phyloP scores from a whole-genome alignment of 2,329 filamentous ascomycete species.

The Phaeophleospora eucalypticola region DNA sequence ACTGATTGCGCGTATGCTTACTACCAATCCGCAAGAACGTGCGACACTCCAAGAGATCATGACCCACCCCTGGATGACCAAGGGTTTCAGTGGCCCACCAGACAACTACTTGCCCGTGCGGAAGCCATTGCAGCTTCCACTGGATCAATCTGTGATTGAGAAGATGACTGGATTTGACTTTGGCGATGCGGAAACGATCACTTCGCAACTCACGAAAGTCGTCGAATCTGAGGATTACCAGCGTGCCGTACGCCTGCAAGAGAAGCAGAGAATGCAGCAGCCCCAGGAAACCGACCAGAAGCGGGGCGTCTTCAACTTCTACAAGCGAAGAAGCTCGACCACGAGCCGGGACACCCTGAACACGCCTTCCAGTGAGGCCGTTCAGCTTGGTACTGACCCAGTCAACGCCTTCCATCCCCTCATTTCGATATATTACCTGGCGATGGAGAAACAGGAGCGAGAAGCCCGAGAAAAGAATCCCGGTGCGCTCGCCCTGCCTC shows the following conservation, averaged over 20 bases:
- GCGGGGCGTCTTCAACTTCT: slow-evolving; percentile 93
- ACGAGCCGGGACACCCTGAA: slow-evolving; percentile 82
- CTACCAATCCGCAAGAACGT: slow-evolving; percentile 84
- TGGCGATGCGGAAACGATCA: slow-evolving; percentile 79
- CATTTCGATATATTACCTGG: slow-evolving; percentile 90
- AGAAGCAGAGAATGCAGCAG: slow-evolving; percentile 59
- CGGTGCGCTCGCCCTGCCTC: slow-evolving; percentile 55
- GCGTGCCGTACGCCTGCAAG: slow-evolving; percentile 67
- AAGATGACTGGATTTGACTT: slow-evolving; percentile 99
- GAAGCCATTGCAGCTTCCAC: slow-evolving; percentile 77
- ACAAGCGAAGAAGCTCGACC: slow-evolving; percentile 86
- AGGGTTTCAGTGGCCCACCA: slow-evolving; percentile 79
- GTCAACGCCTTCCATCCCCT: slow-evolving; percentile 90
- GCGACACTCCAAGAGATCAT: slow-evolving; percentile 88
- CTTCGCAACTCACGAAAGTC: slow-evolving; percentile 73
- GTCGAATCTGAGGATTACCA: slow-evolving; percentile 94
- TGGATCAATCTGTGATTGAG: slow-evolving; percentile 77
- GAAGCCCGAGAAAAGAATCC: slow-evolving; percentile 61
- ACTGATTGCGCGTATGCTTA: slow-evolving; percentile 89
- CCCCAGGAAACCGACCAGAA: slow-evolving; percentile 72
- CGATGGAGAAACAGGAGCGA: slow-evolving; percentile 87
- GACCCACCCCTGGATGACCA: slow-evolving; percentile 92
- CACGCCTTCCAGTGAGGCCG: slow-evolving; percentile 77
- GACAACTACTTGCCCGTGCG: slow-evolving; percentile 83
- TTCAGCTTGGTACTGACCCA: slow-evolving; percentile 78